Conservation (phyloP, 768 basidiomycete genomes). For the Tremella yokohamensis region DNA sequence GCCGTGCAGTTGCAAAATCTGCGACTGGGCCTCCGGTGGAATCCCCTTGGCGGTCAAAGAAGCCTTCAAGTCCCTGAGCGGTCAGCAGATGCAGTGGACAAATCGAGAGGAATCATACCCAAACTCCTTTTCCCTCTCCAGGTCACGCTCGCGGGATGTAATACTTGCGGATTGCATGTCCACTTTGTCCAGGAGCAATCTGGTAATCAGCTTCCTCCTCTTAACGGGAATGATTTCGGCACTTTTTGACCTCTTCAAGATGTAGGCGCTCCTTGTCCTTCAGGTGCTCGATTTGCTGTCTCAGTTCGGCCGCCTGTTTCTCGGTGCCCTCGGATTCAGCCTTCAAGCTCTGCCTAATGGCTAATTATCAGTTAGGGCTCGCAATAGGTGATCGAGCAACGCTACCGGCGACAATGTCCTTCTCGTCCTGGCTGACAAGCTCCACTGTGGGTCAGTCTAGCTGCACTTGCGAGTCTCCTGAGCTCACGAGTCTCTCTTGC, state of each 20-base stretch:
- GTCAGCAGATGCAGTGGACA: neutral
- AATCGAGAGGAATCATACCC: conserved; percentile 55
- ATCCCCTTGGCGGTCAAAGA: conserved; percentile 72
- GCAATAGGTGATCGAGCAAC: neutral
- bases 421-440: conserved; percentile 86
- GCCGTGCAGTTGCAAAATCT: conserved; percentile 70
- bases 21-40: conserved; percentile 75
- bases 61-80: conserved; percentile 68
- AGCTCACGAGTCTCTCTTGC: neutral
- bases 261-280: conserved; percentile 84
- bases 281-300: conserved; percentile 66
- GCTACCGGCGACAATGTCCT: conserved; percentile 71
- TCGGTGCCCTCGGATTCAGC: conserved; percentile 78
- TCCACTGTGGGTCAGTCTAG: conserved; percentile 59
- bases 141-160: conserved; percentile 76
- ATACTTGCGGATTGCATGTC: conserved; percentile 86
- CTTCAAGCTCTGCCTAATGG: conserved; percentile 79
- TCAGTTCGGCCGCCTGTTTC: conserved; percentile 62
- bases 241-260: conserved; percentile 58
- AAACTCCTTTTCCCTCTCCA: conserved; percentile 80
- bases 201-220: conserved; percentile 53
- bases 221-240: neutral
- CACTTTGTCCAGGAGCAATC: conserved; percentile 83
- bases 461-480: neutral
- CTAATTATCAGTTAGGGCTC: conserved; percentile 16